Percentiles rank a stretch among this genome's conserved stretches.
phyloP scores from a whole-genome alignment of 805 yeast genomes.

The Barnettozyma sucrosica region DNA sequence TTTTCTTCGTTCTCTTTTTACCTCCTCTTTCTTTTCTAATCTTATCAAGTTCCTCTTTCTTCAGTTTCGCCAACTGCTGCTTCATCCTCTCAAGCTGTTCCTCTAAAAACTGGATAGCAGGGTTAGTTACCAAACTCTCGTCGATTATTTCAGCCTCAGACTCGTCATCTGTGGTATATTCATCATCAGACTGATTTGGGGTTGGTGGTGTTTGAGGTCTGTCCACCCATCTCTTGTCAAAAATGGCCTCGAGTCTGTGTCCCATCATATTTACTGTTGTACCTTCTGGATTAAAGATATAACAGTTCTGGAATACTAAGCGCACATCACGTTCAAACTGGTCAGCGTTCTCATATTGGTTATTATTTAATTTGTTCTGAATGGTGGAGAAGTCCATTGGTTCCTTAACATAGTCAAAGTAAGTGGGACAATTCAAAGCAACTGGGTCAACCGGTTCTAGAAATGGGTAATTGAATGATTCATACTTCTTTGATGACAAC shows the following conservation, averaged over 20 bases:
- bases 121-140: constrained; percentile 66
- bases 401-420: constrained; percentile 75
- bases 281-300: constrained; percentile 92
- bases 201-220: constrained; percentile 60
- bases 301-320: constrained; percentile 83
- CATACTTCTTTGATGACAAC: constrained; percentile 75
- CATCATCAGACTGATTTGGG: constrained; percentile 26
- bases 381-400: constrained; percentile 96
- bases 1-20: constrained; percentile 36
- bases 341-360: constrained; percentile 83
- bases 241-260: constrained; percentile 78
- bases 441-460: constrained; percentile 93
- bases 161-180: constrained; percentile 33
- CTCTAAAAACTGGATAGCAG: constrained; percentile 86
- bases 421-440: constrained; percentile 87
- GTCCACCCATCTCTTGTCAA: constrained; percentile 84
- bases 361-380: constrained; percentile 71
- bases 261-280: constrained; percentile 96
- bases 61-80: constrained; percentile 74
- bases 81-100: constrained; percentile 83
- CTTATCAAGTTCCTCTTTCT: constrained; percentile 67
- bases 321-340: constrained; percentile 81
- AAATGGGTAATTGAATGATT: constrained; percentile 82
- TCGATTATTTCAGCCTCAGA: constrained; percentile 55
- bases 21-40: constrained; percentile 52